Base-by-base conservation (phyloP, 1,284 basidiomycete genomes). In the Bjerkandera adusta region DNA sequence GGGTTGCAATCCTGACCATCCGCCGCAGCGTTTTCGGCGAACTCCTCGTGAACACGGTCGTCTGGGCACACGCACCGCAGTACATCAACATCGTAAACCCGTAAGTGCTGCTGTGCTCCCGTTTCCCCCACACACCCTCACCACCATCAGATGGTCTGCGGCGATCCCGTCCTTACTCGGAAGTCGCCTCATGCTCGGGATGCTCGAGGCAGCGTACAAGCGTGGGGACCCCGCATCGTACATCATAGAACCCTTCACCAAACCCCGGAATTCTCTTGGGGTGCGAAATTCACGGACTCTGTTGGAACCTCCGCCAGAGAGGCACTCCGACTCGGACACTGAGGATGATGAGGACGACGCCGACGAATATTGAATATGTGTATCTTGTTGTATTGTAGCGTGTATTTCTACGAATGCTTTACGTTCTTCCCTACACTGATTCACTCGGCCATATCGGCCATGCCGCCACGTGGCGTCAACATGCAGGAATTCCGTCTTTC, bases 31-130 rank as follows among this genome's bases (percentile, higher is more conserved):
- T 62, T 10, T 61, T 57, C 45, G 42, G 44, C 12, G 53, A 56
- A 36, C 52, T 62, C 3, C 15, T 54, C 7, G 48, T 51, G 10
- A 55, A 49, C 32, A 57, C 58, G 3, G 26, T 60, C 26, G 52
- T 62, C n/a, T 63, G 60, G 59, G 48, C 56, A 10, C 47, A 29
- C n/a, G 48, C 44, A 7, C 54, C 54, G 13, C 21, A 42, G 4
- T 60, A 57, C 46, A 57, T 63, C 44, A 57, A 56, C 41, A 42
- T 58, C 35, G 40, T 61, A 36, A 58, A 57, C 47, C 61, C 61
- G 61, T 61, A 32, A 13, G 61, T 52, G n/a, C 12, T n/a, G 13
- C n/a, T 24, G 12, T 37, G 39, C 21, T 29, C 6, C 20, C 30
- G 21, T 34, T 20, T 36, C 15, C 25, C 20, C 29, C 22, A 18